Evolutionary conservation across 2,329 filamentous ascomycete species (phyloP).

Genomic region (Botryotinia narcissicola): DNA sequence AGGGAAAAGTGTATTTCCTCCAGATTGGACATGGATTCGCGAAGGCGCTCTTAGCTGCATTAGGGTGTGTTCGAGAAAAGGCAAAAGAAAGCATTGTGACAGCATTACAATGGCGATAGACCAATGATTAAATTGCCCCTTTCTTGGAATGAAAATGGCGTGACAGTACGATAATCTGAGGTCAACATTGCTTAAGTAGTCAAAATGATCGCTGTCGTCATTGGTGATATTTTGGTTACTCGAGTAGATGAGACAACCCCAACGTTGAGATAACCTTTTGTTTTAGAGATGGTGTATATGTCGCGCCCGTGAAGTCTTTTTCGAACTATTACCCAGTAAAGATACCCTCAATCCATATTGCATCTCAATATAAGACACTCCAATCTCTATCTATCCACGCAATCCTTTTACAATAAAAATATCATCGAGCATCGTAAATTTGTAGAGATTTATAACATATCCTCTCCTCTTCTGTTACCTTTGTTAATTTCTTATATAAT

Average conservation of each 20-base stretch:
- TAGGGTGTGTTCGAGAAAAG: neutral
- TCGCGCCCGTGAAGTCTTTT: neutral
- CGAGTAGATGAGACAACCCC: neutral
- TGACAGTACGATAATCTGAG: neutral
- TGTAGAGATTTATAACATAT: neutral
- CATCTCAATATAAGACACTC: neutral
- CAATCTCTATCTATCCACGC: neutral
- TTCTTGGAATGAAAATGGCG: neutral
- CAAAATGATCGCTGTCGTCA: neutral
- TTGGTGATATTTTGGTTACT: neutral
- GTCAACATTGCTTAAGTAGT: neutral
- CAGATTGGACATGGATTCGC: neutral
- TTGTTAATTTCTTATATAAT: neutral
- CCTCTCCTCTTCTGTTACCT: neutral
- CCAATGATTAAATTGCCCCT: neutral
- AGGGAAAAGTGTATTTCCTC: neutral
- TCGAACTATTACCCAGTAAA: neutral
- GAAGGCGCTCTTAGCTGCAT: neutral
- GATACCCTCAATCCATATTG: neutral
- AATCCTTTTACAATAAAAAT: neutral
- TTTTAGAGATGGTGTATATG: neutral
- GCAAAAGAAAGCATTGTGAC: conserved; percentile 1
- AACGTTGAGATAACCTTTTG: neutral
- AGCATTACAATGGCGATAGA: neutral
- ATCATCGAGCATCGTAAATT: neutral